phyloP scores from a whole-genome alignment of 257 asterid genomes.

The Fraxinus pennsylvanica region DNA sequence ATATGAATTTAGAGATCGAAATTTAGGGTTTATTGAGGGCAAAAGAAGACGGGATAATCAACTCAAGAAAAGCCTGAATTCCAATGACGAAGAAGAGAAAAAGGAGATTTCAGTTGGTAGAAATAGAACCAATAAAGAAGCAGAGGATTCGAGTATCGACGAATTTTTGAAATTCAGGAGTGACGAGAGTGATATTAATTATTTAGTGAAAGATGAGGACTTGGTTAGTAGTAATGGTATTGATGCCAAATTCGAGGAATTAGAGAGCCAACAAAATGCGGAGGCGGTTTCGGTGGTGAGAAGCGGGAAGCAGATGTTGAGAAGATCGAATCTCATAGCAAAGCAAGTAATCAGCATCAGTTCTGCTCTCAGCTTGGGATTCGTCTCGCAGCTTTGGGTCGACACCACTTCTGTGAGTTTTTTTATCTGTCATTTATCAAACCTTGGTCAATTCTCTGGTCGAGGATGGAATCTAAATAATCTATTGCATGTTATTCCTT shows the following conservation, averaged over 20 bases:
- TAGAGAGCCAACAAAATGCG: constrained; percentile 3
- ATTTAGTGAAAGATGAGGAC: constrained; percentile 26
- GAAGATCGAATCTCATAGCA: constrained; percentile 59
- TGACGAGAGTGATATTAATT: constrained; percentile 16
- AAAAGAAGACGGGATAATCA: constrained; percentile 15
- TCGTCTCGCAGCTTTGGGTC: constrained; percentile 74
- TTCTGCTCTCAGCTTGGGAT: constrained; percentile 64
- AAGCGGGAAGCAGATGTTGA: constrained; percentile 49
- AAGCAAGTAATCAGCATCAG: constrained; percentile 71
- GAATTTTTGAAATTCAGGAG: constrained; percentile 32
- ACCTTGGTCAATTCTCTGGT: not conserved
- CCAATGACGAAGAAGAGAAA: constrained; percentile 12
- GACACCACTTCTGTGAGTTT: constrained; percentile 58
- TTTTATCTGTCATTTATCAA: not conserved
- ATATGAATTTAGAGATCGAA: constrained; percentile 22
- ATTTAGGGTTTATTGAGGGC: constrained; percentile 24
- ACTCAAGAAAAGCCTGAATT: constrained; percentile 9
- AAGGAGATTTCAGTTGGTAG: constrained; percentile 9
- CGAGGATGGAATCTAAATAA: not conserved
- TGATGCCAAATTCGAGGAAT: constrained; percentile 26
- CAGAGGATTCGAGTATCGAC: constrained; percentile 25
- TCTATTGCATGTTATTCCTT: not conserved
- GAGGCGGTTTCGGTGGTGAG: constrained; percentile 23
- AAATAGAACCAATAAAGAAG: constrained; percentile 19
- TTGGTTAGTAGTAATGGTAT: constrained; percentile 8